Percentiles rank a stretch among this genome's conserved stretches.
These are phyloP conservation scores for Candida parachauliodes DNA, from an alignment of 805 yeast genomes.

Conservation along the genomic window DNA sequence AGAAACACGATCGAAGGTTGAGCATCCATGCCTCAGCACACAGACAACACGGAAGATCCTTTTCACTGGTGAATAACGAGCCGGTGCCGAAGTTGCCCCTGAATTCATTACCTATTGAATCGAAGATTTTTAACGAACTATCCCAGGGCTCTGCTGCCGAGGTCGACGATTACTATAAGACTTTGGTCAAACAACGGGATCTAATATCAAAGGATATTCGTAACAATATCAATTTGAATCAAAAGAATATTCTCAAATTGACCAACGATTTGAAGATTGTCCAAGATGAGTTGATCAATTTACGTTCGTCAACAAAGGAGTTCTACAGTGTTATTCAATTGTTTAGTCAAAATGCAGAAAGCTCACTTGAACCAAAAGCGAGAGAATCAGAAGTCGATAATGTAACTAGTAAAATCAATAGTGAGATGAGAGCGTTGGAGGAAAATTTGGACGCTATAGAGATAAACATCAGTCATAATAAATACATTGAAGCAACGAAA, in stretches of 20 bases:
- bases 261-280: conserved; percentile 61
- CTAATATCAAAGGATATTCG: conserved; percentile 57
- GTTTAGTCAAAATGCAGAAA: conserved; percentile 59
- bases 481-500: conserved; percentile 46
- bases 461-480: conserved; percentile 58
- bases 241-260: conserved; percentile 55
- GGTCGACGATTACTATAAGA: conserved; percentile 65
- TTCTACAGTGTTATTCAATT: conserved; percentile 56
- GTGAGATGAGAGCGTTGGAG: conserved; percentile 47
- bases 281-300: conserved; percentile 55
- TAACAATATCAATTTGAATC: conserved; percentile 57
- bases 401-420: conserved; percentile 22
- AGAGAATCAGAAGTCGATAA: conserved; percentile 32
- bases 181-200: conserved; percentile 45
- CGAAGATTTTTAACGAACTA: conserved; percentile 35
- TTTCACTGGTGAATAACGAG: conserved; percentile 19
- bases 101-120: conserved; percentile 11
- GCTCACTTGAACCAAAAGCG: conserved; percentile 38
- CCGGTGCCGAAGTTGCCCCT: conserved; percentile 25
- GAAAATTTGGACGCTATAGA: conserved; percentile 68
- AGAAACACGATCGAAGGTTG: conserved; percentile 26
- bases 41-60: conserved; percentile 24
- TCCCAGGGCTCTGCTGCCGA: conserved; percentile 67
- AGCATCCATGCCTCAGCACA: conserved; percentile 41
- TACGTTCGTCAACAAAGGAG: conserved; percentile 59